phyloP scores from a whole-genome alignment of 495 filamentous ascomycete species.

The Mytilinidion resinicola region DNA sequence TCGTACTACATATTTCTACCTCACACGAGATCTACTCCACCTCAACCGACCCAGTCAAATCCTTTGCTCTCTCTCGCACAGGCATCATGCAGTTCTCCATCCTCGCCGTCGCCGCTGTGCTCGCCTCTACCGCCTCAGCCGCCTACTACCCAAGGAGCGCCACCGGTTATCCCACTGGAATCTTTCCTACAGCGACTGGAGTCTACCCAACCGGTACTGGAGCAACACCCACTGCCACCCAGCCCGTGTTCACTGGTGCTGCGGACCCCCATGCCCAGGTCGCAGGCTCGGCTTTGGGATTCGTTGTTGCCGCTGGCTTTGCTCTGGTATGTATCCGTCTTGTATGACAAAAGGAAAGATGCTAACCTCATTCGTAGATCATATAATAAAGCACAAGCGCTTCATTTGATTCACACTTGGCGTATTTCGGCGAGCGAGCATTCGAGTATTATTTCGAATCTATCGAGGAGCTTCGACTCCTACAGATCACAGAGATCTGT shows the following conservation, averaged over 20 bases:
- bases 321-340: constrained; percentile 1
- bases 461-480: too few species aligned
- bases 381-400: too few species aligned
- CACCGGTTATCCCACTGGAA: background rate
- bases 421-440: too few species aligned
- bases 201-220: background rate
- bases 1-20: too few species aligned
- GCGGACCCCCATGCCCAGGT: background rate
- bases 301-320: background rate
- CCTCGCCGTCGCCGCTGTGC: background rate
- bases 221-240: background rate
- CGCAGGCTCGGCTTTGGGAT: background rate
- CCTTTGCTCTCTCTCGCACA: background rate
- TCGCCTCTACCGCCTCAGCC: background rate
- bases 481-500: too few species aligned
- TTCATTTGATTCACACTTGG: too few species aligned
- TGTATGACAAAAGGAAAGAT: background rate
- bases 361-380: too few species aligned
- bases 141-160: background rate
- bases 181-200: background rate
- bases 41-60: too few species aligned
- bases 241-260: background rate
- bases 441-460: too few species aligned
- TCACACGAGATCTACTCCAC: too few species aligned
- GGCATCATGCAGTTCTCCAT: background rate